Evolutionary conservation across 2,329 filamentous ascomycete species (phyloP), one percentile per base, ranked within the genome.

Genomic region (Diaporthe sp.): DNA sequence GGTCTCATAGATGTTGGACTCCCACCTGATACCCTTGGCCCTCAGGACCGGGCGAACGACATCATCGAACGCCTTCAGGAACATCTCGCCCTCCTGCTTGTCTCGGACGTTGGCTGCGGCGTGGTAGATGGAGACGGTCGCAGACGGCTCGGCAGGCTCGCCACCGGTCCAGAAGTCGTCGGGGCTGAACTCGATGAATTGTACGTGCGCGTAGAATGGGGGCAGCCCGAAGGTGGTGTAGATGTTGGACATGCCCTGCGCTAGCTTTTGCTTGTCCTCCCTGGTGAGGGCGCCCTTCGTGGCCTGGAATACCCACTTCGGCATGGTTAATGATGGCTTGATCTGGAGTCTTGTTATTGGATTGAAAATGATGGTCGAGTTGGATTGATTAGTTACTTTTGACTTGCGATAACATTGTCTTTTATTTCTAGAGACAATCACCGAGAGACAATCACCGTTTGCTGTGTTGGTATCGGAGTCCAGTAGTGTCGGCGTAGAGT

Each of bases 71-170:
- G 51, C 51, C 25, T 55, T 55, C 1, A 55, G 25, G 51, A 55
- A 55, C n/a, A 28, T 25, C 6, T 55, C 51, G 13, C 51, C 51
- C 13, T 55, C 51, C 25, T 55, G 12, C 28, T 55, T 55, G 25
- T 55, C 17, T 10, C 51, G 51, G 51, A 55, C 25, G 25, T 55
- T 55, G 51, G 51, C 51, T 28, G 51, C 51, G 51, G 51, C 51
- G 17, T 55, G 51, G 25, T 55, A 55, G 51, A 55, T 55, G n/a
- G 51, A 55, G 51, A 55, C 28, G 51, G 51, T 55, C n/a, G 51
- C 25, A 12, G 51, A 55, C 25, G 12, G n/a, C 25, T 55, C 25
- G 51, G 25, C 12, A 5, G 25, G 25, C 51, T 55, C 13, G 3
- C 51, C 51, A 25, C 51, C 51, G 51, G 51, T 31, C 51, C 51